Conservation (phyloP, 176 grass and related monocot species). For the Aegilops sharonensis region DNA sequence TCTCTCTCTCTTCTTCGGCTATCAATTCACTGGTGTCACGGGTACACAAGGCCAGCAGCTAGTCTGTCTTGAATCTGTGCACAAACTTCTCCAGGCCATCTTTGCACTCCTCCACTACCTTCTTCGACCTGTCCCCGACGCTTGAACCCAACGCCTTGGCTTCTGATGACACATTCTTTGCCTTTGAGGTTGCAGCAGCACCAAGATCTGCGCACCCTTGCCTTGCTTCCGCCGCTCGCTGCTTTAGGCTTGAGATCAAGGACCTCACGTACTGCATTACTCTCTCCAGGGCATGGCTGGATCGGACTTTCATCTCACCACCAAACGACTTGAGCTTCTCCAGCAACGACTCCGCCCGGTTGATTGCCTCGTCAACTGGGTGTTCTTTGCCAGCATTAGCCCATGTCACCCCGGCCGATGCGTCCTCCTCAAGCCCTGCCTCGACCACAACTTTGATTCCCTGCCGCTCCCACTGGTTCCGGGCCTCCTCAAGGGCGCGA, state of each 20-base stretch:
- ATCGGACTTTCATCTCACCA: slow-evolving; percentile 51
- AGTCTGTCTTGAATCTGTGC: slow-evolving; percentile 72
- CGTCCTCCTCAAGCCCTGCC: slow-evolving; percentile 57
- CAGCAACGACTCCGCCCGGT: slow-evolving; percentile 43
- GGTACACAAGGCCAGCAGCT: not conserved
- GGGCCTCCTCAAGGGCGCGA: slow-evolving; percentile 70
- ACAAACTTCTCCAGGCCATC: slow-evolving; percentile 65
- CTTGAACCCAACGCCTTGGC: slow-evolving; percentile 33
- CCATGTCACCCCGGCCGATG: slow-evolving; percentile 74
- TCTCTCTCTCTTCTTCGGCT: not conserved
- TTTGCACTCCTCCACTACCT: slow-evolving; percentile 74
- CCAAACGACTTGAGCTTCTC: slow-evolving; percentile 61
- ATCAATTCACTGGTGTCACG: not conserved
- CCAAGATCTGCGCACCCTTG: slow-evolving; percentile 29
- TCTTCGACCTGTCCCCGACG: slow-evolving; percentile 32
- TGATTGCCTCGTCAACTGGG: slow-evolving; percentile 48
- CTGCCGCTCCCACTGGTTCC: slow-evolving; percentile 67
- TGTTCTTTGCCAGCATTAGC: slow-evolving; percentile 58
- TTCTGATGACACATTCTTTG: slow-evolving; percentile 39
- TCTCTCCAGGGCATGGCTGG: slow-evolving; percentile 45
- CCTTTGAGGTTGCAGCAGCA: slow-evolving; percentile 31
- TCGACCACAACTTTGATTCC: slow-evolving; percentile 91
- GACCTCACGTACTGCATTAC: slow-evolving; percentile 61
- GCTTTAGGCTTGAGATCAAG: slow-evolving; percentile 65
- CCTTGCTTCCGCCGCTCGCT: slow-evolving; percentile 28